phyloP scores from a whole-genome alignment of 805 yeast species.

The Candida tibetensis region DNA sequence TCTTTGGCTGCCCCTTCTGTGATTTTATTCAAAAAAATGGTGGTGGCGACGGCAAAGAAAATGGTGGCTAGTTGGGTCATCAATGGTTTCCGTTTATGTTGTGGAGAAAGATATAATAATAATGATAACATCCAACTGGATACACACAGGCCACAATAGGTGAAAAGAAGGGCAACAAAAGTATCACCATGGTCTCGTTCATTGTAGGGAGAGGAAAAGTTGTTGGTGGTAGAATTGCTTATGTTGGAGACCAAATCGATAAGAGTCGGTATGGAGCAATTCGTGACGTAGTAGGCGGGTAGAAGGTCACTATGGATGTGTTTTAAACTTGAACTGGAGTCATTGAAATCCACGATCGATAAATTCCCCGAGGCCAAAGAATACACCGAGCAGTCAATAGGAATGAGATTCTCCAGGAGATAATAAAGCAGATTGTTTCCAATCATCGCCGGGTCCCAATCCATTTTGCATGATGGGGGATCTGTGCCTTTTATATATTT shows the following conservation, averaged over 20 bases:
- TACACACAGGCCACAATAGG: constrained; percentile 53
- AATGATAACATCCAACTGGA: constrained; percentile 71
- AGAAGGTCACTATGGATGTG: constrained; percentile 17
- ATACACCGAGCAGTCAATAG: constrained; percentile 38
- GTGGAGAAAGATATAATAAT: constrained; percentile 50
- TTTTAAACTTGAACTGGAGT: constrained; percentile 10
- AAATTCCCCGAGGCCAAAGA: constrained; percentile 34
- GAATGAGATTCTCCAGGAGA: constrained; percentile 17
- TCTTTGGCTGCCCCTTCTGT: constrained; percentile 49
- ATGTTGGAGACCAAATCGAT: constrained; percentile 10
- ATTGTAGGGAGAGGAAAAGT: constrained; percentile 22
- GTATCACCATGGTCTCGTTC: constrained; percentile 38
- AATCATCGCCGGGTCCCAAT: constrained; percentile 9
- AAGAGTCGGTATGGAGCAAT: constrained; percentile 30
- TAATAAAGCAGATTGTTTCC: constrained; percentile 19
- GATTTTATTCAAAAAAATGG: constrained; percentile 47
- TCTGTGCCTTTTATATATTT: background rate
- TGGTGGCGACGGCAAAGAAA: constrained; percentile 51
- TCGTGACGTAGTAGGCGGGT: constrained; percentile 48
- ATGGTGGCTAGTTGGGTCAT: constrained; percentile 58
- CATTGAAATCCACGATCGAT: constrained; percentile 17
- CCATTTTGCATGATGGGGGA: background rate
- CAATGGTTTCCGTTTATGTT: constrained; percentile 52
- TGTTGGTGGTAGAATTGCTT: constrained; percentile 1
- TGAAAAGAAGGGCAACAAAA: constrained; percentile 47